Conservation (phyloP, 441 rosid genomes). For the Macaranga tanarius region DNA sequence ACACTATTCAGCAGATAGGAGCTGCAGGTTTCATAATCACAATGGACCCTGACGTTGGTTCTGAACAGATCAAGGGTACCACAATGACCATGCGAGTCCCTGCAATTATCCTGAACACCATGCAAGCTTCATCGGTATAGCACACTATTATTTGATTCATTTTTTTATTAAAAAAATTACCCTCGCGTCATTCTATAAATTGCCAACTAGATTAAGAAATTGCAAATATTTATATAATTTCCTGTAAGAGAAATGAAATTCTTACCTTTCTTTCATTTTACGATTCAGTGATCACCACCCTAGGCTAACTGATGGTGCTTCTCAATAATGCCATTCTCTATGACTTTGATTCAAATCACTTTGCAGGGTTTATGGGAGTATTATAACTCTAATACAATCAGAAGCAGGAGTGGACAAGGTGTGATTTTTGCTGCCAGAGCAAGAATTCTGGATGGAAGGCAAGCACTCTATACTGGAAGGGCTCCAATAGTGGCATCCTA, state of each 20-base stretch:
- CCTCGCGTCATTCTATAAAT: not conserved
- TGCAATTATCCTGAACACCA: constrained; percentile 46
- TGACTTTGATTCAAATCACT: not conserved
- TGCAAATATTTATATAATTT: not conserved
- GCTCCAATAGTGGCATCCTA: constrained; percentile 85
- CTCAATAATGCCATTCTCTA: not conserved
- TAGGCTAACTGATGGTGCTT: not conserved
- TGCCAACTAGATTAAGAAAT: not conserved
- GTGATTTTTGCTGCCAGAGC: constrained; percentile 60
- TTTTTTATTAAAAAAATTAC: not conserved
- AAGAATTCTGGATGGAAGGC: constrained; percentile 74
- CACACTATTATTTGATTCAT: not conserved
- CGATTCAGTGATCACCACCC: not conserved
- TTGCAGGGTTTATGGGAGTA: constrained; percentile 53
- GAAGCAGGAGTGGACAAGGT: constrained; percentile 43
- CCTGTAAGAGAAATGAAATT: not conserved
- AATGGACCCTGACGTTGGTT: constrained; percentile 42
- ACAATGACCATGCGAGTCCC: constrained; percentile 42
- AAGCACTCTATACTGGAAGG: constrained; percentile 55
- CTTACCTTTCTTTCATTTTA: not conserved
- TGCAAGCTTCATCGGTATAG: constrained; percentile 43
- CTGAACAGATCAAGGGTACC: constrained; percentile 39
- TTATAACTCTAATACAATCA: constrained; percentile 43
- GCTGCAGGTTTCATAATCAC: constrained; percentile 54
- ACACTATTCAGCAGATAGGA: constrained; percentile 41